phyloP scores from a whole-genome alignment of 2,329 filamentous ascomycete species.

The Diaporthe ilicicola region DNA sequence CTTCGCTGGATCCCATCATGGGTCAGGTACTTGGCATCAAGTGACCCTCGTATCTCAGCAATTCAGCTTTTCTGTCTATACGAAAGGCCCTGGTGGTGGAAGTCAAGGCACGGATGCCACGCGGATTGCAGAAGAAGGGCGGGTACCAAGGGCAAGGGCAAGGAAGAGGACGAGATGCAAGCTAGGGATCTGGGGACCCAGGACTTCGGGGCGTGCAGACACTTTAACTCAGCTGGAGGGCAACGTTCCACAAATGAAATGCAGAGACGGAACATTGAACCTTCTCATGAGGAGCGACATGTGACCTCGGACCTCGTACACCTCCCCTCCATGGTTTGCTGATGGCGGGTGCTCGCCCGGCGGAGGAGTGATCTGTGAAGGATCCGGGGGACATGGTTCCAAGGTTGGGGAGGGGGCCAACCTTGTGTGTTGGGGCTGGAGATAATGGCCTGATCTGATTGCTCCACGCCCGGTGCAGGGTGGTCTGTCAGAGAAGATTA shows the following conservation, averaged over 20 bases:
- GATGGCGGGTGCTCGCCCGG: not conserved
- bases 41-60: not conserved
- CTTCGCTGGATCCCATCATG: slow-evolving; percentile 31
- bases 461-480: not conserved
- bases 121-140: not conserved
- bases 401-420: too few species aligned
- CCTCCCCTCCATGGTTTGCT: not conserved
- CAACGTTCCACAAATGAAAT: not conserved
- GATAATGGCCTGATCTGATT: slow-evolving; percentile 2
- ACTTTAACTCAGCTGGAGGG: slow-evolving; percentile 22
- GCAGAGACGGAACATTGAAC: not conserved
- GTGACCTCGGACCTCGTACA: too few species aligned
- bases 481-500: slow-evolving; percentile 1
- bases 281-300: not conserved
- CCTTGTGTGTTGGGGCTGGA: not conserved
- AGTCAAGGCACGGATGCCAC: not conserved
- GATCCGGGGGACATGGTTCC: not conserved
- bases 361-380: not conserved
- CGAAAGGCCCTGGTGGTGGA: not conserved
- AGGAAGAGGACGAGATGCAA: slow-evolving; percentile 1
- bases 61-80: not conserved
- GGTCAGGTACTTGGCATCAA: not conserved
- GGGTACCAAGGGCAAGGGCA: not conserved
- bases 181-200: not conserved
- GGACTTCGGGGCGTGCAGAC: slow-evolving; percentile 23